Evolutionary conservation across 441 rosid genomes (phyloP).

Genomic region (Mallotus repandus): DNA sequence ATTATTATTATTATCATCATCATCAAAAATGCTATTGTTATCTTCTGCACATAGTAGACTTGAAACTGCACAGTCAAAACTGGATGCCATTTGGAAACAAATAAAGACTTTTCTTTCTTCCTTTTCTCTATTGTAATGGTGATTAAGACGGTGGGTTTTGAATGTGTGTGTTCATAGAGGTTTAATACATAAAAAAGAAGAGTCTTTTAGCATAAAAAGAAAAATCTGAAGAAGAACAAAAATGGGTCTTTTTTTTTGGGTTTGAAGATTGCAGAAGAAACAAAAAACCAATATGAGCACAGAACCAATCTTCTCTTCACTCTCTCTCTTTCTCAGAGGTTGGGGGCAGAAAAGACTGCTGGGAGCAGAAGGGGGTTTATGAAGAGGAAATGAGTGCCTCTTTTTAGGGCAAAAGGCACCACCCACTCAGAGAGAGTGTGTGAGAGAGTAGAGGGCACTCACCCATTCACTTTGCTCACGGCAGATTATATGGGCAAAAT

Average conservation of each 20-base stretch:
- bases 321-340: conserved; percentile 13
- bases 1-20: conserved; percentile 5
- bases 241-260: conserved; percentile 7
- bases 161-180: conserved; percentile 8
- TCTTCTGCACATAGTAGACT: conserved; percentile 64
- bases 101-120: conserved; percentile 13
- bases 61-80: conserved; percentile 52
- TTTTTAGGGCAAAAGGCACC: conserved; percentile 45
- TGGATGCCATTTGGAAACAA: conserved; percentile 48
- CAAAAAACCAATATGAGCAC: conserved; percentile 7
- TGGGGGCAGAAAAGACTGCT: conserved; percentile 43
- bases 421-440: conserved; percentile 19
- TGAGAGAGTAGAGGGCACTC: conserved; percentile 7
- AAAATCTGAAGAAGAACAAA: conserved; percentile 24
- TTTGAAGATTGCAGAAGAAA: conserved; percentile 17
- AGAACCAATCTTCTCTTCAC: conserved; percentile 9
- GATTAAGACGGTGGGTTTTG: conserved; percentile 7
- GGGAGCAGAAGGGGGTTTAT: conserved; percentile 35
- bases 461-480: too few relatives aligned
- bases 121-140: conserved; percentile 6
- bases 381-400: conserved; percentile 36
- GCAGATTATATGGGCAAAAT: neutral
- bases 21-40: conserved; percentile 41
- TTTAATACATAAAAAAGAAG: neutral
- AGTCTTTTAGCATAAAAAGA: conserved; percentile 25